phyloP scores from a whole-genome alignment of 139 green algal genomes.

The Chlamydomonas sp. region DNA sequence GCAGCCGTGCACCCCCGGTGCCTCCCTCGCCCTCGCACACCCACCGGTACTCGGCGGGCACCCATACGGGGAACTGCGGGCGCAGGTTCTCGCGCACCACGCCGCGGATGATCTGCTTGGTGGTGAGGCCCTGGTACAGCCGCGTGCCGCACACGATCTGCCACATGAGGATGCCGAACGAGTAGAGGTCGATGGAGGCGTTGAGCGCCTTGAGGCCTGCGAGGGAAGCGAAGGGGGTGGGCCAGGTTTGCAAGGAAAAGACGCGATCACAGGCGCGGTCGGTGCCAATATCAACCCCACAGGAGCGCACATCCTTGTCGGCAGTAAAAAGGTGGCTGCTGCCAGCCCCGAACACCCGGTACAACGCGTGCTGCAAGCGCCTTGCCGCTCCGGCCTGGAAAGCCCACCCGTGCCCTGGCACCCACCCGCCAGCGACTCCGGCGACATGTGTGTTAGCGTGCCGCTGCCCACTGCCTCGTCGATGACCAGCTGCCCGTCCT shows the following conservation, averaged over 20 bases:
- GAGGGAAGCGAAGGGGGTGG: no score
- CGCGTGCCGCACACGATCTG: conserved; percentile 33
- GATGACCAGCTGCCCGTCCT: conserved; percentile 25
- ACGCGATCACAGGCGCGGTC: not conserved
- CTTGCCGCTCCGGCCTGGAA: no score
- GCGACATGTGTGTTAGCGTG: conserved; percentile 49
- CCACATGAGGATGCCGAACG: conserved; percentile 36
- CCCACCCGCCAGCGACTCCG: conserved; percentile 40
- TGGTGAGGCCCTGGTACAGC: conserved; percentile 31
- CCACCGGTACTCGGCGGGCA: conserved; percentile 29
- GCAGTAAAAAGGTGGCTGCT: no score
- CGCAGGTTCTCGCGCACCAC: conserved; percentile 27
- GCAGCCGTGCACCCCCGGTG: not conserved
- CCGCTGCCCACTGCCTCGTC: conserved; percentile 27
- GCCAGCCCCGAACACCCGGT: no score
- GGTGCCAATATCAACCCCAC: not conserved
- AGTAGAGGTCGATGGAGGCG: conserved; percentile 30
- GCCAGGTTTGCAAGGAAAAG: not conserved
- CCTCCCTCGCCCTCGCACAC: not conserved
- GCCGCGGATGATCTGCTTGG: conserved; percentile 31
- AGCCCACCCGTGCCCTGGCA: not conserved
- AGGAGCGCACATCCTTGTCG: no score
- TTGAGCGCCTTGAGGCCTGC: conserved; percentile 25
- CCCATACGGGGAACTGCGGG: conserved; percentile 18
- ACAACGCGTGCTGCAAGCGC: no score